Percentiles rank a stretch among this genome's conserved stretches.
Evolutionary conservation across 768 basidiomycete species (phyloP).

Genomic region (Tulasnella sp.): DNA sequence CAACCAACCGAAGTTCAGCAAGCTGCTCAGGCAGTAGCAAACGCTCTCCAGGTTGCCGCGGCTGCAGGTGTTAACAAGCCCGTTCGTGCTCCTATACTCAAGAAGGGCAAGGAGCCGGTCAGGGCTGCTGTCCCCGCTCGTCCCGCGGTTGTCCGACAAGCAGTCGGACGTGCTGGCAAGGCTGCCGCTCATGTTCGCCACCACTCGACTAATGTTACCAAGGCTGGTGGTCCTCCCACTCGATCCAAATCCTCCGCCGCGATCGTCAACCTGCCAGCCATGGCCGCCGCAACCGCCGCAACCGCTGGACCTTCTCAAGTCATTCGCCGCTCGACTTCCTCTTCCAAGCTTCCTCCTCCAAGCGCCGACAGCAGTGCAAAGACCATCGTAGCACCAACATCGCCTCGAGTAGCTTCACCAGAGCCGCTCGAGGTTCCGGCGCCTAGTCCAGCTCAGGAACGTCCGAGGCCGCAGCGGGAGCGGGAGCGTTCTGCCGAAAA

Average conservation of each 20-base stretch:
- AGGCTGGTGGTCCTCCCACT: not conserved
- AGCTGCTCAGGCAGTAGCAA: not conserved
- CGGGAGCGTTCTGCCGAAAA: not conserved
- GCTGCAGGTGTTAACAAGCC: not conserved
- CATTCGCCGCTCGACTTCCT: not conserved
- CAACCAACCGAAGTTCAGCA: slow-evolving; percentile 13
- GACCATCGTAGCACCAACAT: slow-evolving; percentile 5
- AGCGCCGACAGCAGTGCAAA: slow-evolving; percentile 22
- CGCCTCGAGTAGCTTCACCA: slow-evolving; percentile 10
- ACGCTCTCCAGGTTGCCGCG: not conserved
- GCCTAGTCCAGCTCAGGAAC: slow-evolving; percentile 6
- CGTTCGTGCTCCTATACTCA: not conserved
- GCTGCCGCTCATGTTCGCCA: not conserved
- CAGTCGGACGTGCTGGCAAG: not conserved
- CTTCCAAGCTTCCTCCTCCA: slow-evolving; percentile 18
- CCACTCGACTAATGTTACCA: slow-evolving; percentile 12
- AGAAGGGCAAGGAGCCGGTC: slow-evolving; percentile 23
- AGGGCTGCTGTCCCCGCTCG: slow-evolving; percentile 14
- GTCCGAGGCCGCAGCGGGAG: slow-evolving; percentile 8
- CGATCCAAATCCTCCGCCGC: slow-evolving; percentile 19
- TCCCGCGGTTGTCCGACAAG: slow-evolving; percentile 13
- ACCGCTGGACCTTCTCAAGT: not conserved
- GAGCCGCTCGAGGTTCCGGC: slow-evolving; percentile 8
- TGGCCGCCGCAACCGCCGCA: not conserved
- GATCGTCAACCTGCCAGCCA: not conserved